phyloP scores from a whole-genome alignment of 306 rosid species.

The Vachellia pachyceras region DNA sequence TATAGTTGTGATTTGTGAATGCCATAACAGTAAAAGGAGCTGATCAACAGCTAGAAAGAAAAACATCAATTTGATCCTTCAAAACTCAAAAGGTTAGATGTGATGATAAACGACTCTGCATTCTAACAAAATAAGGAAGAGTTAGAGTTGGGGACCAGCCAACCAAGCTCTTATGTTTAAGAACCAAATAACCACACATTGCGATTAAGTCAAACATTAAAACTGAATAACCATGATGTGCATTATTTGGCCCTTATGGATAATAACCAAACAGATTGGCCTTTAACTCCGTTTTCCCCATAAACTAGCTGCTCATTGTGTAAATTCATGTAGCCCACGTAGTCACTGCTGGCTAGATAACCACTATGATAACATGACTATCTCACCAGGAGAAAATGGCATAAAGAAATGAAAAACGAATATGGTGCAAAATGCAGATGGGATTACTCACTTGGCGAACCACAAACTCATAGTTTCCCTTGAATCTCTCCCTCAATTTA shows the following conservation, averaged over 20 bases:
- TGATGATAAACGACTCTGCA: background rate
- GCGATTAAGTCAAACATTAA: background rate
- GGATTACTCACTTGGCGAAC: constrained; percentile 70
- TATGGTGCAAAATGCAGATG: constrained; percentile 21
- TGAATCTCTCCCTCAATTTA: constrained; percentile 77
- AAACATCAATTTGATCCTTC: too few species aligned
- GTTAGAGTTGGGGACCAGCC: background rate
- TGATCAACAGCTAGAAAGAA: too few species aligned
- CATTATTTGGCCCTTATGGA: background rate
- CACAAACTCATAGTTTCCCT: constrained; percentile 89
- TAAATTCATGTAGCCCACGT: background rate
- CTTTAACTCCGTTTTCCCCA: background rate
- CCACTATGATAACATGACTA: background rate
- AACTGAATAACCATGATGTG: background rate
- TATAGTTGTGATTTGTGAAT: background rate
- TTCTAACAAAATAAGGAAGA: constrained; percentile 3
- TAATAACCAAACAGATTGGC: background rate
- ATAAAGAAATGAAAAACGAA: background rate
- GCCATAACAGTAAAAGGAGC: background rate
- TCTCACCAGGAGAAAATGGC: constrained; percentile 3
- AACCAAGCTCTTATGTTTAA: background rate
- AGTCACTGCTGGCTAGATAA: background rate
- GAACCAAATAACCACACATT: background rate
- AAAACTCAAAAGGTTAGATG: background rate
- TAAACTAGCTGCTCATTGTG: constrained; percentile 4